phyloP scores from a whole-genome alignment of 345 rosid genomes.

The Mallotus nudiflorus region DNA sequence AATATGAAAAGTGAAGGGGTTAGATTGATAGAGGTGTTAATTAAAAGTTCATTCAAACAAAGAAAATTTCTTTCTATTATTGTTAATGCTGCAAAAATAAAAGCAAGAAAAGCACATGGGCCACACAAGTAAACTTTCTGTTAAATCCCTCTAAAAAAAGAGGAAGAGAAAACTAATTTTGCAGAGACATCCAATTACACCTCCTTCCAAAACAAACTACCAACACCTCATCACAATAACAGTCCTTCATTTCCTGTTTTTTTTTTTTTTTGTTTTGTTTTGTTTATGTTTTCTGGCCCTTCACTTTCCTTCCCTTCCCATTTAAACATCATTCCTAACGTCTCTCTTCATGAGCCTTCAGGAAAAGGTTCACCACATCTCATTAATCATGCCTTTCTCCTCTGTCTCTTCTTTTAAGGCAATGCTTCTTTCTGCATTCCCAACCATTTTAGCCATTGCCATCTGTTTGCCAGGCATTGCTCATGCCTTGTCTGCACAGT shows the following conservation, averaged over 20 bases:
- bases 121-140: conserved; percentile 32
- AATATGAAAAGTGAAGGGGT: too few relatives aligned
- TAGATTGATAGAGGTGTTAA: too few relatives aligned
- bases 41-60: too few relatives aligned
- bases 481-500: conserved; percentile 5
- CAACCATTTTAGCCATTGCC: conserved; percentile 19
- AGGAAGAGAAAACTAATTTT: too few relatives aligned
- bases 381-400: conserved; percentile 20
- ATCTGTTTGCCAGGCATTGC: conserved; percentile 22
- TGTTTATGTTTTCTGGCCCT: too few relatives aligned
- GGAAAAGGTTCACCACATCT: too few relatives aligned
- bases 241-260: not conserved
- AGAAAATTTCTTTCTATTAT: too few relatives aligned
- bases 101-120: not conserved
- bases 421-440: conserved; percentile 15
- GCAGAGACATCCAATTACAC: not conserved
- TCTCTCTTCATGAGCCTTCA: too few relatives aligned
- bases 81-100: too few relatives aligned
- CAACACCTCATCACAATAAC: not conserved
- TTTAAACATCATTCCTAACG: too few relatives aligned
- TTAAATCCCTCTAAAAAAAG: conserved; percentile 28
- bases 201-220: not conserved
- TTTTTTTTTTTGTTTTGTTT: not conserved
- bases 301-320: too few relatives aligned
- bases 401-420: not conserved